A percentile compares a stretch with the other conserved stretches of the same genome.
Evolutionary conservation across 495 filamentous ascomycete species (phyloP).

Genomic region (Jackrogersella multiformis): DNA sequence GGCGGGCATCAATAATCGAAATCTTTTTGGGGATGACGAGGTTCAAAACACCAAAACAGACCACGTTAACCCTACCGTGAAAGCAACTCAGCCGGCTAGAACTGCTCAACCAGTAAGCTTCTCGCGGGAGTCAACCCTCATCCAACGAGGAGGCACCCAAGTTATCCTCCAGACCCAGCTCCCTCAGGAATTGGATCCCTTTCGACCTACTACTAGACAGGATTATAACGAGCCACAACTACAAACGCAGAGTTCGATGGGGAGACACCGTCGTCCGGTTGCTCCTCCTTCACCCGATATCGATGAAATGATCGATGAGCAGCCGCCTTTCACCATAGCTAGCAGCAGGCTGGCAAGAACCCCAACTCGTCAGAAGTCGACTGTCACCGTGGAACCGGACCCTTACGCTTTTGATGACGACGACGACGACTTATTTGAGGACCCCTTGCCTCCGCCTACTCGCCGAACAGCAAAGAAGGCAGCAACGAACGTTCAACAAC

Average conservation of each 20-base stretch:
- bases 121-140: slow-evolving; percentile 41
- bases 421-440: slow-evolving; percentile 53
- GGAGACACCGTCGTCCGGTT: slow-evolving; percentile 15
- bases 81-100: slow-evolving; percentile 38
- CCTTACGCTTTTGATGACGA: slow-evolving; percentile 40
- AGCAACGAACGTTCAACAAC: slow-evolving; percentile 46
- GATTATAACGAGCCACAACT: slow-evolving; percentile 9
- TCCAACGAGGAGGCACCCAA: slow-evolving; percentile 54
- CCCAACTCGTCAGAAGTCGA: slow-evolving; percentile 14
- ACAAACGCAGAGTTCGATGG: slow-evolving; percentile 9
- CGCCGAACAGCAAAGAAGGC: slow-evolving; percentile 29
- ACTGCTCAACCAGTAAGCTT: slow-evolving; percentile 17
- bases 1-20: slow-evolving; percentile 51
- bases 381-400: slow-evolving; percentile 12
- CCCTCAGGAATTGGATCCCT: slow-evolving; percentile 25
- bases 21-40: slow-evolving; percentile 38
- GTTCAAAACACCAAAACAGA: neutral
- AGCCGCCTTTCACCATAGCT: slow-evolving; percentile 25
- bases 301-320: slow-evolving; percentile 24
- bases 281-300: slow-evolving; percentile 17
- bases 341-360: slow-evolving; percentile 15
- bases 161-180: slow-evolving; percentile 61
- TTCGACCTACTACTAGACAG: neutral
- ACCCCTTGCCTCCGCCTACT: slow-evolving; percentile 23
- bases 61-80: slow-evolving; percentile 34